Conservation (phyloP, 2,329 filamentous ascomycete genomes). For the Diaporthe caulivora region DNA sequence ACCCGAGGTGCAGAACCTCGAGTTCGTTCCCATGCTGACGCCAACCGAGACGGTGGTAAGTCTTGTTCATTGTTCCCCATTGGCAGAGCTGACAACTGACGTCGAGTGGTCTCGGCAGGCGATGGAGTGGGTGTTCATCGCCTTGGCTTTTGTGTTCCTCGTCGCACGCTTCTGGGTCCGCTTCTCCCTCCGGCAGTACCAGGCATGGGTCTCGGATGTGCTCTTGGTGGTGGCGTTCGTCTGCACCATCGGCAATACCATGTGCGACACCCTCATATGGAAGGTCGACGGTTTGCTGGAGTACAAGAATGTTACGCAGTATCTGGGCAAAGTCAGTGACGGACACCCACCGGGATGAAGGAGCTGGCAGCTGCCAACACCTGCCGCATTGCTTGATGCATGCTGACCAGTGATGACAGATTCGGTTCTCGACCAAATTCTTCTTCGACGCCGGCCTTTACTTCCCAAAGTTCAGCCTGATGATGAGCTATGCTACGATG, state of each 20-base stretch:
- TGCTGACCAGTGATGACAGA: constrained; percentile 2
- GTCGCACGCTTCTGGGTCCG: constrained; percentile 36
- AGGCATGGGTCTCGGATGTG: constrained; percentile 34
- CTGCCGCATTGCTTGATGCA: neutral
- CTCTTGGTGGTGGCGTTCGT: constrained; percentile 30
- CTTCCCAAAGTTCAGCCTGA: constrained; percentile 38
- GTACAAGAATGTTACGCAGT: constrained; percentile 1
- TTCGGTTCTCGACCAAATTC: constrained; percentile 38
- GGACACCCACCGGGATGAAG: neutral
- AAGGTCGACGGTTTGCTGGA: constrained; percentile 9
- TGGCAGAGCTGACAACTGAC: neutral
- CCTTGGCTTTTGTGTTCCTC: constrained; percentile 33
- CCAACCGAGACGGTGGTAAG: constrained; percentile 31
- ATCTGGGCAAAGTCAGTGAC: constrained; percentile 20
- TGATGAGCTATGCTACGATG: constrained; percentile 35
- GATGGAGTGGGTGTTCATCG: constrained; percentile 34
- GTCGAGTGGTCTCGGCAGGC: neutral
- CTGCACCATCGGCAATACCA: constrained; percentile 32
- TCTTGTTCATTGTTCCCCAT: neutral
- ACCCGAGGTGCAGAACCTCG: neutral
- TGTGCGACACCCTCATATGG: constrained; percentile 38
- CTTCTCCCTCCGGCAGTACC: constrained; percentile 30
- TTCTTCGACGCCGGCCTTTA: constrained; percentile 39
- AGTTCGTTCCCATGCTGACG: constrained; percentile 22
- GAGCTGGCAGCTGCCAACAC: neutral